phyloP scores from a whole-genome alignment of 2,329 filamentous ascomycete species.

The Tolypocladium tundrense region DNA sequence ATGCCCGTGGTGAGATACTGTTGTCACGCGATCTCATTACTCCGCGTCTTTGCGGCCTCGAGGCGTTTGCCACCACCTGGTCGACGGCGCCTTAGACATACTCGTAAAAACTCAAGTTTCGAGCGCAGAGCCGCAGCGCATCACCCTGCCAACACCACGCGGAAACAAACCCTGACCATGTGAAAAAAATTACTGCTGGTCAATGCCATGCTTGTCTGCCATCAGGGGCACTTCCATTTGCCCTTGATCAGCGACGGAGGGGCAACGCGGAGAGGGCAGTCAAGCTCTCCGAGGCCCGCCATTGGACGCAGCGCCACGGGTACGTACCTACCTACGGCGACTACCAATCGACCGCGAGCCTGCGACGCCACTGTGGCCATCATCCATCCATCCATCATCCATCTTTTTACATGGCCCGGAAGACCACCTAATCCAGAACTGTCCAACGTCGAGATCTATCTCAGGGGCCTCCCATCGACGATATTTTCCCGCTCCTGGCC shows the following conservation, averaged over 20 bases:
- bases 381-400: background rate
- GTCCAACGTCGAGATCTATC: background rate
- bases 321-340: background rate
- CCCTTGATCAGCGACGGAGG: background rate
- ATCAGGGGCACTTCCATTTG: background rate
- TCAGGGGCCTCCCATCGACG: background rate
- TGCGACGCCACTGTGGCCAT: background rate
- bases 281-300: background rate
- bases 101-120: background rate
- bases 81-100: background rate
- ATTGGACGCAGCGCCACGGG: background rate
- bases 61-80: background rate
- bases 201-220: background rate
- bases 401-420: background rate
- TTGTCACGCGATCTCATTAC: background rate
- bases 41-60: background rate
- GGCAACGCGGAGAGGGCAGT: background rate
- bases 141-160: too few relatives aligned
- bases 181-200: background rate
- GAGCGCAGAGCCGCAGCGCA: too few relatives aligned
- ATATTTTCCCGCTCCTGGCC: background rate
- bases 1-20: background rate
- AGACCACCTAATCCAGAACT: constrained; percentile 9
- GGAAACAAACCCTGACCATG: too few relatives aligned
- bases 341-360: background rate